Evolutionary conservation across 2,329 filamentous ascomycete species (phyloP).

Genomic region (Fulvia fulva): DNA sequence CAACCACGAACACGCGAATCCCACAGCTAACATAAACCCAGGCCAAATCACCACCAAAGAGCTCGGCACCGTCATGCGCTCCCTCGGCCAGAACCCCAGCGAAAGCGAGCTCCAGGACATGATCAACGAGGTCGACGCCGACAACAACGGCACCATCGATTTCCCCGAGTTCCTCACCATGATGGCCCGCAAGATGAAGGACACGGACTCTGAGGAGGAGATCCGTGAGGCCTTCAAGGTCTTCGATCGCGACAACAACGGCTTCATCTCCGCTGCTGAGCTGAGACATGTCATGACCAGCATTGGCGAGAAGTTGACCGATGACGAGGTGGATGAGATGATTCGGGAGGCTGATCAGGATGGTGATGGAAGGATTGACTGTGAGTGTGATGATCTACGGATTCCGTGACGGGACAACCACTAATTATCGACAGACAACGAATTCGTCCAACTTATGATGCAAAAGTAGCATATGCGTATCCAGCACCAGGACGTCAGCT

Average conservation of each 20-base stretch:
- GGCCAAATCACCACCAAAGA: slow-evolving; percentile 63
- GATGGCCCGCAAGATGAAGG: slow-evolving; percentile 62
- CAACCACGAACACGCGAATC: background rate
- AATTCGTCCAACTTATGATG: slow-evolving; percentile 56
- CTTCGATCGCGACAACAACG: slow-evolving; percentile 63
- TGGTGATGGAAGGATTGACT: slow-evolving; percentile 62
- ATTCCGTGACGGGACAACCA: background rate
- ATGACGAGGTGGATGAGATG: slow-evolving; percentile 64
- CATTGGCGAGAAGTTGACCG: slow-evolving; percentile 61
- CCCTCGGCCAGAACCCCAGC: slow-evolving; percentile 60
- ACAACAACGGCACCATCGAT: slow-evolving; percentile 63
- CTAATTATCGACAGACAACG: slow-evolving; percentile 44
- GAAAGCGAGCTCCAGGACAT: slow-evolving; percentile 62
- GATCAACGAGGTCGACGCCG: slow-evolving; percentile 63
- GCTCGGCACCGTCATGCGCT: slow-evolving; percentile 61
- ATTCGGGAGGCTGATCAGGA: slow-evolving; percentile 62
- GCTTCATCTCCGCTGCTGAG: slow-evolving; percentile 61
- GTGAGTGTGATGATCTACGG: slow-evolving; percentile 39
- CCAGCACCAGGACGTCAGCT: background rate
- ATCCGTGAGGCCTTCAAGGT: slow-evolving; percentile 63
- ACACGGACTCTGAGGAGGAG: slow-evolving; percentile 60
- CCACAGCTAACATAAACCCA: slow-evolving; percentile 27
- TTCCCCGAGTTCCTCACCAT: slow-evolving; percentile 64
- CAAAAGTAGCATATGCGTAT: slow-evolving; percentile 43
- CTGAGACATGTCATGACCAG: slow-evolving; percentile 61